Conservation (phyloP, 73 alveolate genomes). For the Symbiodinium natans region DNA sequence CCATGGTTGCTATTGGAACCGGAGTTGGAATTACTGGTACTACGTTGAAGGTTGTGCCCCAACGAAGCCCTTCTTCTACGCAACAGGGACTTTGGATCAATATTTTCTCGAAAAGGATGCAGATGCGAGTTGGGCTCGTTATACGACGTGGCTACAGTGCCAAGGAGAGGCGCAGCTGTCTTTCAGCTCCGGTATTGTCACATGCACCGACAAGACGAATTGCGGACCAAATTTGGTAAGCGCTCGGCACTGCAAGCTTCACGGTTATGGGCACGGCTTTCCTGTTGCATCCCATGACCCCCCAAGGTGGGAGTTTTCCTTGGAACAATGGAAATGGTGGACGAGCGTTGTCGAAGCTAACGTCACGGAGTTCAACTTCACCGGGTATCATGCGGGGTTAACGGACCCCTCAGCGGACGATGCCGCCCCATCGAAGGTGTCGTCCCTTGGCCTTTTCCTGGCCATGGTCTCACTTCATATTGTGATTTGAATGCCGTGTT, state of each 20-base stretch:
- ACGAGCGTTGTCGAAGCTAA: not conserved
- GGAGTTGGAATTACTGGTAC: not conserved
- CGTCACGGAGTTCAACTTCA: not conserved
- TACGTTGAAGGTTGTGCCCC: not conserved
- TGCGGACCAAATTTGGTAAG: not conserved
- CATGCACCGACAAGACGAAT: slow-evolving; percentile 11
- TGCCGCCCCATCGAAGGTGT: not conserved
- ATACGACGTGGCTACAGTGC: slow-evolving; percentile 30
- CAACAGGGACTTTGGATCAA: too few relatives aligned
- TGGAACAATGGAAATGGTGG: not conserved
- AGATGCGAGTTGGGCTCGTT: too few relatives aligned
- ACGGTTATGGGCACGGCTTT: too few relatives aligned
- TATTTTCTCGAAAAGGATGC: too few relatives aligned
- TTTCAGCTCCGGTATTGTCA: slow-evolving; percentile 1
- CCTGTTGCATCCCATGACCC: not conserved
- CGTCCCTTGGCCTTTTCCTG: not conserved
- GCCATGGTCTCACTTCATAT: not conserved
- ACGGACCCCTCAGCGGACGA: too few relatives aligned
- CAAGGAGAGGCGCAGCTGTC: slow-evolving; percentile 6
- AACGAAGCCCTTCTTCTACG: too few relatives aligned
- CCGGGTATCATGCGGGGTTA: too few relatives aligned
- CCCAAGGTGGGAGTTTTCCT: not conserved
- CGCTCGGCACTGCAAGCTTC: slow-evolving; percentile 25
- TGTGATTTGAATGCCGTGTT: not conserved
- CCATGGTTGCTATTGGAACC: not conserved